phyloP scores from a whole-genome alignment of 768 basidiomycete species.

The Kwoniella botswanensis region DNA sequence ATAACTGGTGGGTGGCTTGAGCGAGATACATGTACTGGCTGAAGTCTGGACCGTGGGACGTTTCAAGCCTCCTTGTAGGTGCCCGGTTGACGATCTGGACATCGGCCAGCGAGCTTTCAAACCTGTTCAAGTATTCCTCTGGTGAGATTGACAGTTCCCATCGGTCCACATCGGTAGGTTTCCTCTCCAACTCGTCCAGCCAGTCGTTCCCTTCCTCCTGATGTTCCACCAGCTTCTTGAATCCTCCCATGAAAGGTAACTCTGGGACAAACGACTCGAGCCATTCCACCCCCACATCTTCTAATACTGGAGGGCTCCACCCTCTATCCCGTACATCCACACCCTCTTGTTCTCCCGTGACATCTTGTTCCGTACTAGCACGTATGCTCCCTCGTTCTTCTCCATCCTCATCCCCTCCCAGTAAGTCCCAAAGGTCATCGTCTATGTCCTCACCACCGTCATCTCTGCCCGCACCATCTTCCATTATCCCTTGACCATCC shows the following conservation, averaged over 20 bases:
- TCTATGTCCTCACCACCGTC: no score
- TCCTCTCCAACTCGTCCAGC: not conserved
- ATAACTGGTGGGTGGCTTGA: constrained; percentile 26
- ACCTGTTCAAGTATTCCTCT: constrained; percentile 12
- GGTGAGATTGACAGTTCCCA: constrained; percentile 29
- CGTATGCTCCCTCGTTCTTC: no score
- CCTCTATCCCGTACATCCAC: not conserved
- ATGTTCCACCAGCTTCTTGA: not conserved
- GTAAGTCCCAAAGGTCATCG: no score
- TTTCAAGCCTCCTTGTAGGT: not conserved
- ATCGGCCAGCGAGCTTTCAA: constrained; percentile 17
- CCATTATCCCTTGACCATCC: no score
- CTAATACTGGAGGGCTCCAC: not conserved
- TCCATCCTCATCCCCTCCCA: no score
- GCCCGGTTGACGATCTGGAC: constrained; percentile 14
- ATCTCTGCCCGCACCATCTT: no score
- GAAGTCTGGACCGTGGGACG: constrained; percentile 13
- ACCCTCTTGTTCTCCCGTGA: no score
- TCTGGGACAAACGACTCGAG: not conserved
- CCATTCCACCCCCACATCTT: not conserved
- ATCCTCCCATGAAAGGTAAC: not conserved
- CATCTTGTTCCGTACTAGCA: no score
- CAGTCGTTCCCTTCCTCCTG: not conserved
- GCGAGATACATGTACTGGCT: constrained; percentile 19
- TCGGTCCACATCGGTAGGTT: constrained; percentile 25